Evolutionary conservation across 768 basidiomycete genomes (phyloP), one percentile per base, ranked within the genome.

Genomic region (Tylopilus vinaceipallidus): DNA sequence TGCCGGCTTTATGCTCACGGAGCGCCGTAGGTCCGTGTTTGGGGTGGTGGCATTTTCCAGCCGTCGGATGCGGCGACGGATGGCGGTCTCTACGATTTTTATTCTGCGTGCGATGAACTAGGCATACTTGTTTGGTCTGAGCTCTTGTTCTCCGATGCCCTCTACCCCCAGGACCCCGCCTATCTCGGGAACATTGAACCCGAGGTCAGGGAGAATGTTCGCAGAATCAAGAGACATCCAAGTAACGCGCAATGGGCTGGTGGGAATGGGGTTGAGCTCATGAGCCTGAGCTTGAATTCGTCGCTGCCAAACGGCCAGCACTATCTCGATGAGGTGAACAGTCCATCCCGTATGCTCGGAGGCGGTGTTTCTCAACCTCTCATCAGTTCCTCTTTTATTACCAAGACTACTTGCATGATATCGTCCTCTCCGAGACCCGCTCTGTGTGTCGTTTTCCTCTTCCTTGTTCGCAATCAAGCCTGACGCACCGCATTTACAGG

Each of bases 61-160:
- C 77, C 77, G 3, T 74, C 75, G 2, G 67, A 71, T 10, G 52
- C 71, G 5, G 58, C 60, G 10, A 66, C 67, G 2, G 71, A 71
- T 12, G 70, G 71, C 1, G 80, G 79, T 20, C 73, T 71, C 11
- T 81, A 83, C 57, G 73, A 78, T 52, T 81, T 82, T 54, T 82
- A 82, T 61, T 72, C 75, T 0, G 58, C 78, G 20, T 82, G 80
- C 58, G 80, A 83, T 58, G 80, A 82, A 53, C 71, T 83, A 0
- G 80, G 81, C 8, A 79, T 82, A 53, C 66, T 83, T 40, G 80
- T 74, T 2, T 82, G 81, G 81, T 80, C 80, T 1, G 81, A 83
- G 55, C 73, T 52, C 34, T 22, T 27, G 24, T 46, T 52, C 22
- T 82, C 81, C 0, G 81, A 82, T 49, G 65, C 76, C 2, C 54